Conservation (phyloP, 192 early-diverging fungal genomes). For the Lobosporangium transversale region DNA sequence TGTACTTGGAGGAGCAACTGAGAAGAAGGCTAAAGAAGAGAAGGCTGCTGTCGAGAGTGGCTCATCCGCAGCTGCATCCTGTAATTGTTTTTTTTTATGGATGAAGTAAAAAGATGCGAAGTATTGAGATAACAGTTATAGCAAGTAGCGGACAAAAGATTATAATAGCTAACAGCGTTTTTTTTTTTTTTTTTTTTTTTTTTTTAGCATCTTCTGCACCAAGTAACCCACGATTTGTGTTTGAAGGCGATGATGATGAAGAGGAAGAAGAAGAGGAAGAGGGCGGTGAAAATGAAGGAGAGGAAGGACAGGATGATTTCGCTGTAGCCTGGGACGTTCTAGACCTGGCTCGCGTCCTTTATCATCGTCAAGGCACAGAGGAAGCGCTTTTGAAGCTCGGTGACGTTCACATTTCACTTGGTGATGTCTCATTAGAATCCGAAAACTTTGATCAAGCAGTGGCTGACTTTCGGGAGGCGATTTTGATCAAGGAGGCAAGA, state of each 20-base stretch:
- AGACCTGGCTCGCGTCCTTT: conserved; percentile 86
- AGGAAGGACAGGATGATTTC: conserved; percentile 68
- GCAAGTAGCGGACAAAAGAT: no score
- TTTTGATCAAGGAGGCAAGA: conserved; percentile 62
- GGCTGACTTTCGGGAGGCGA: conserved; percentile 64
- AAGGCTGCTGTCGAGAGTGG: conserved; percentile 25
- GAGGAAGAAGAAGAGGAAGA: conserved; percentile 61
- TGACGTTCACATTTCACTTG: conserved; percentile 78
- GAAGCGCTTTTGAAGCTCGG: conserved; percentile 65
- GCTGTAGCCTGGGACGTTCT: conserved; percentile 86
- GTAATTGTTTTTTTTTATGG: no score
- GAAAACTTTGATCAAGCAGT: conserved; percentile 78
- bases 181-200: no score
- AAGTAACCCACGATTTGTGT: conserved; percentile 66
- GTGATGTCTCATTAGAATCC: conserved; percentile 87
- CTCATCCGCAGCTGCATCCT: conserved; percentile 10
- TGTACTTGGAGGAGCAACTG: conserved; percentile 72
- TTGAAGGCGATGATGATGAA: conserved; percentile 69
- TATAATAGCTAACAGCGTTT: not conserved
- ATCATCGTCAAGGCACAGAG: conserved; percentile 61
- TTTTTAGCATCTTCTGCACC: no score
- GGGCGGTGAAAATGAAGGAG: conserved; percentile 44
- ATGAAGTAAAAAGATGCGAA: no score
- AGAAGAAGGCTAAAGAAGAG: conserved; percentile 43
- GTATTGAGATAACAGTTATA: no score